Evolutionary conservation across 306 rosid species (phyloP).

Genomic region (Amphicarpaea edgeworthii): DNA sequence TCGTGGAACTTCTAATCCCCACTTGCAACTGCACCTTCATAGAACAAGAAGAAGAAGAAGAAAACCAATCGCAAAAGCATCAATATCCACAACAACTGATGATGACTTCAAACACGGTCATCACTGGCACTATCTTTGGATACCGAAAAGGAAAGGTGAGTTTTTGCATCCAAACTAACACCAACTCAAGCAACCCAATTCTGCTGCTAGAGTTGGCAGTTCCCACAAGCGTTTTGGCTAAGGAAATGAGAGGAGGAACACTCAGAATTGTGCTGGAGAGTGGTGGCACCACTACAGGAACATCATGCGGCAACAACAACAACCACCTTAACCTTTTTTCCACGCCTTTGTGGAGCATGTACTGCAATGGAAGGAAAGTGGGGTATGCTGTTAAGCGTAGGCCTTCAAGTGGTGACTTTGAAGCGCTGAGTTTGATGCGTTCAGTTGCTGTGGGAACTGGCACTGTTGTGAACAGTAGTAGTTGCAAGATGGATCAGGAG

Average conservation of each 20-base stretch:
- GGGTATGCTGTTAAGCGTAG: constrained; percentile 71
- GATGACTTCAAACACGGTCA: constrained; percentile 43
- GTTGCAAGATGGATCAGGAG: constrained; percentile 46
- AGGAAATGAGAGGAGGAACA: constrained; percentile 87
- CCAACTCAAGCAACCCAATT: constrained; percentile 61
- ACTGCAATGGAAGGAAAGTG: constrained; percentile 74
- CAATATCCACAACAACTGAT: constrained; percentile 1
- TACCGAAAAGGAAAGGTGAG: constrained; percentile 69
- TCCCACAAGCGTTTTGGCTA: constrained; percentile 69
- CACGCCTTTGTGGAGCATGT: constrained; percentile 75
- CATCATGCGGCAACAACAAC: not conserved
- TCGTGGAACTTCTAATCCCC: constrained; percentile 75
- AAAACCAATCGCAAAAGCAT: constrained; percentile 25
- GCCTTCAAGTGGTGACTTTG: constrained; percentile 58
- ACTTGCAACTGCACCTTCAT: constrained; percentile 64
- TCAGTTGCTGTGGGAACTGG: constrained; percentile 76
- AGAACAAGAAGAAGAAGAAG: constrained; percentile 51
- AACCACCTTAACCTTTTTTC: constrained; percentile 52
- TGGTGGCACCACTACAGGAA: not conserved
- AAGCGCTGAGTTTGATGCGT: constrained; percentile 61
- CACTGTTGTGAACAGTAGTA: constrained; percentile 45
- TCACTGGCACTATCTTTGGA: constrained; percentile 87
- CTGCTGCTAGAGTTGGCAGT: constrained; percentile 75
- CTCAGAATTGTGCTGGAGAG: constrained; percentile 78
- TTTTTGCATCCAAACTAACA: constrained; percentile 69